Percentiles rank a stretch among this genome's conserved stretches.
phyloP scores from a whole-genome alignment of 73 alveolate genomes.

The Paramecium tetraurelia region DNA sequence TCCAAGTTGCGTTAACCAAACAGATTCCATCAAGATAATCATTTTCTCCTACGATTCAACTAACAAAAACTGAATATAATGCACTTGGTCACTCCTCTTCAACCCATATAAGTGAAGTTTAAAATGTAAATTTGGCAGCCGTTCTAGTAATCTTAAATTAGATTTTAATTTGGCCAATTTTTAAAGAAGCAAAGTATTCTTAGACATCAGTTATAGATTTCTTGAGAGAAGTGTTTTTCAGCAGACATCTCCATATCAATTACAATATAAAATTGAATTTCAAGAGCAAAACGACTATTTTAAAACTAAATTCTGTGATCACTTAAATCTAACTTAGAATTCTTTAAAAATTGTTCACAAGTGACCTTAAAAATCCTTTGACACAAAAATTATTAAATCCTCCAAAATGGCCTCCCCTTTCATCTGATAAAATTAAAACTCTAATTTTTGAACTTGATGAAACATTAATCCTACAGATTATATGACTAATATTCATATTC shows the following conservation, averaged over 20 bases:
- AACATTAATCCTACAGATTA: slow-evolving; percentile 47
- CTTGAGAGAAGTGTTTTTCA: neutral
- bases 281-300: neutral
- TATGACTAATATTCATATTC: neutral
- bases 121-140: neutral
- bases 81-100: neutral
- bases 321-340: neutral
- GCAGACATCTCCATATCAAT: neutral
- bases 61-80: neutral
- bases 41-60: neutral
- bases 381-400: neutral
- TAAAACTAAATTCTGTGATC: neutral
- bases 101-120: neutral
- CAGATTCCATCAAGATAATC: neutral
- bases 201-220: neutral
- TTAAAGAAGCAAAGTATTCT: neutral
- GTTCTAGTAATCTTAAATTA: neutral
- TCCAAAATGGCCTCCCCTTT: neutral
- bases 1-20: neutral
- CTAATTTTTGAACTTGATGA: slow-evolving; percentile 51
- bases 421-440: neutral
- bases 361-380: neutral
- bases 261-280: neutral
- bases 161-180: neutral
- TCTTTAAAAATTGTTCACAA: slow-evolving; percentile 2